Conservation (phyloP, 345 rosid species). For the Bretschneidera sinensis region DNA sequence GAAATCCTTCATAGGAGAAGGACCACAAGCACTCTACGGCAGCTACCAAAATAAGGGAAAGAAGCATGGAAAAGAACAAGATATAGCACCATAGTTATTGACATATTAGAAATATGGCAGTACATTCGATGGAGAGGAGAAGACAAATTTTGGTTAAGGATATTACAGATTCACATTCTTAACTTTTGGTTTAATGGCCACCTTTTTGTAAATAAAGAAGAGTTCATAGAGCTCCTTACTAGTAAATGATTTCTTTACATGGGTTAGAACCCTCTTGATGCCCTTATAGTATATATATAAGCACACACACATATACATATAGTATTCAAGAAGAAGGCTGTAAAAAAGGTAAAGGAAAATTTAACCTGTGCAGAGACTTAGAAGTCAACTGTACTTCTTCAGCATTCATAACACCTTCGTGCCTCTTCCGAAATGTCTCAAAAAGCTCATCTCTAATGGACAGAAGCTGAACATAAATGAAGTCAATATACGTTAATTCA, state of each 20-base stretch:
- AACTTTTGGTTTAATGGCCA: too few species aligned
- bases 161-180: too few species aligned
- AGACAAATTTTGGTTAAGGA: too few species aligned
- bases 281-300: too few species aligned
- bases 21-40: not conserved
- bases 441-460: constrained; percentile 91
- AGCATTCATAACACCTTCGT: constrained; percentile 81
- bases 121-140: too few species aligned
- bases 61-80: too few species aligned
- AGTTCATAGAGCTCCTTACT: too few species aligned
- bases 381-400: constrained; percentile 89
- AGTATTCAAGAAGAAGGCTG: too few species aligned
- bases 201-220: too few species aligned
- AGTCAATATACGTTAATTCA: not conserved
- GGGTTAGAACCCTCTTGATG: too few species aligned
- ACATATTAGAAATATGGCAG: not conserved
- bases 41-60: not conserved
- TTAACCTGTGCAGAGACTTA: constrained; percentile 76
- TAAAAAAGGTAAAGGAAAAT: constrained; percentile 4
- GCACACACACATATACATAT: too few species aligned
- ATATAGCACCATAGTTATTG: not conserved
- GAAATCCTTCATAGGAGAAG: not conserved
- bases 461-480: constrained; percentile 50
- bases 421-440: constrained; percentile 91
- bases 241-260: too few species aligned